A percentile compares a stretch with the other conserved stretches of the same genome.
Evolutionary conservation across 2,329 filamentous ascomycete species (phyloP).

Genomic region (Aspergillus puulaauensis): DNA sequence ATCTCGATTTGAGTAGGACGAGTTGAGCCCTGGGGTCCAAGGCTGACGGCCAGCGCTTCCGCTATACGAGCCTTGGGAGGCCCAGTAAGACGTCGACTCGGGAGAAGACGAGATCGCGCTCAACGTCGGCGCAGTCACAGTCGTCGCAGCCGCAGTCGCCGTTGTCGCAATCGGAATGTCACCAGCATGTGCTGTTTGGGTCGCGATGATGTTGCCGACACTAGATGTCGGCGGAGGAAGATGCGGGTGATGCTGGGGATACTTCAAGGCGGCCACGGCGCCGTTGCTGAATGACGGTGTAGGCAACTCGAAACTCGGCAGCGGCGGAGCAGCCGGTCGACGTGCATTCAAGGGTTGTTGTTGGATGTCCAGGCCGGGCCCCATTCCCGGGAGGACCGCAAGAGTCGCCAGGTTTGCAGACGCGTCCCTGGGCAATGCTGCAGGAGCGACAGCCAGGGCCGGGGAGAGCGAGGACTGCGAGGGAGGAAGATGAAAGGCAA

Average conservation of each 20-base stretch:
- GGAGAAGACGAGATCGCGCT: constrained; percentile 25
- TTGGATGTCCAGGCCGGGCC: constrained; percentile 60
- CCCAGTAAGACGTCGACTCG: constrained; percentile 58
- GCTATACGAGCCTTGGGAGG: constrained; percentile 58
- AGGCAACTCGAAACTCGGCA: constrained; percentile 69
- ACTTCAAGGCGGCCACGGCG: constrained; percentile 49
- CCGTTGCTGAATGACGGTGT: constrained; percentile 49
- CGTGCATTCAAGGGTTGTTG: constrained; percentile 62
- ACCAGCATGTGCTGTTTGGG: constrained; percentile 59
- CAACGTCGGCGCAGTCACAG: constrained; percentile 28
- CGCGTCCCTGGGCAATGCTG: constrained; percentile 34
- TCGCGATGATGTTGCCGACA: constrained; percentile 63
- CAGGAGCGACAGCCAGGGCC: constrained; percentile 8
- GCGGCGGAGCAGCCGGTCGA: constrained; percentile 66
- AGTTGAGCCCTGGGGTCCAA: constrained; percentile 42
- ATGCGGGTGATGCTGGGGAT: constrained; percentile 32
- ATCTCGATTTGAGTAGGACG: constrained; percentile 47
- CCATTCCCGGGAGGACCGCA: constrained; percentile 62
- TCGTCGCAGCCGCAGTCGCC: constrained; percentile 55
- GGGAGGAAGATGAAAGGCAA: constrained; percentile 13
- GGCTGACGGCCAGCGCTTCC: constrained; percentile 48
- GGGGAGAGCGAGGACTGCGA: no score
- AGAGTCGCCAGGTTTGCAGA: constrained; percentile 59
- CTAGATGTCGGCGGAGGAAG: constrained; percentile 51
- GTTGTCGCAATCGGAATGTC: constrained; percentile 34